phyloP scores from a whole-genome alignment of 2,329 filamentous ascomycete genomes.

The Cercospora citrullina region DNA sequence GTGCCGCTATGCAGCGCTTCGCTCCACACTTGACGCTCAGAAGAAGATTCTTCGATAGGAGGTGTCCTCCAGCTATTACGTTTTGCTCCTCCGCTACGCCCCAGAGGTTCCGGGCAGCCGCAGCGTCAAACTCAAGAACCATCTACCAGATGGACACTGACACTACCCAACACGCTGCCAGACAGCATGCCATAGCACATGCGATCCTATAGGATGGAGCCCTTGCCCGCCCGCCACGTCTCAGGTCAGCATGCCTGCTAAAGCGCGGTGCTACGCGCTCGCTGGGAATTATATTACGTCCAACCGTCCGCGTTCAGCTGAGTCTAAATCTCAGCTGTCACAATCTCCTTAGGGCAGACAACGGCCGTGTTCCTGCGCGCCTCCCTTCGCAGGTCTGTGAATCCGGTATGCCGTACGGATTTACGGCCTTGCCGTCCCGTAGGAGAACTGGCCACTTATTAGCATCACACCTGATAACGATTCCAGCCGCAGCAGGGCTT shows the following conservation, averaged over 20 bases:
- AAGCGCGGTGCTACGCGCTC: background rate
- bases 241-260: background rate
- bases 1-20: too few species aligned
- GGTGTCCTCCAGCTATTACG: too few species aligned
- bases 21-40: too few species aligned
- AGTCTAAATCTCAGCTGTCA: background rate
- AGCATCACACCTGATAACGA: too few species aligned
- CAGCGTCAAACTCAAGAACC: background rate
- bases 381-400: too few species aligned
- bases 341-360: background rate
- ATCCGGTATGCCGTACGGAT: too few species aligned
- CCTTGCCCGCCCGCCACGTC: background rate
- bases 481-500: too few species aligned
- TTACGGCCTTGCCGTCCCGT: too few species aligned
- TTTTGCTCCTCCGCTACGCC: background rate
- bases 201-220: background rate
- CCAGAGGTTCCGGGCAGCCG: background rate
- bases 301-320: background rate
- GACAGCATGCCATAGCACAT: background rate
- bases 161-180: background rate
- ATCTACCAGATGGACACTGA: background rate
- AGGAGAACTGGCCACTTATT: too few species aligned
- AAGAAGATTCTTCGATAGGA: too few species aligned
- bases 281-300: background rate
- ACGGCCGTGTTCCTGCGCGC: background rate